Percentiles rank a stretch among this genome's conserved stretches.
phyloP scores from a whole-genome alignment of 2,329 filamentous ascomycete species.

The Verticillium albo-atrum region DNA sequence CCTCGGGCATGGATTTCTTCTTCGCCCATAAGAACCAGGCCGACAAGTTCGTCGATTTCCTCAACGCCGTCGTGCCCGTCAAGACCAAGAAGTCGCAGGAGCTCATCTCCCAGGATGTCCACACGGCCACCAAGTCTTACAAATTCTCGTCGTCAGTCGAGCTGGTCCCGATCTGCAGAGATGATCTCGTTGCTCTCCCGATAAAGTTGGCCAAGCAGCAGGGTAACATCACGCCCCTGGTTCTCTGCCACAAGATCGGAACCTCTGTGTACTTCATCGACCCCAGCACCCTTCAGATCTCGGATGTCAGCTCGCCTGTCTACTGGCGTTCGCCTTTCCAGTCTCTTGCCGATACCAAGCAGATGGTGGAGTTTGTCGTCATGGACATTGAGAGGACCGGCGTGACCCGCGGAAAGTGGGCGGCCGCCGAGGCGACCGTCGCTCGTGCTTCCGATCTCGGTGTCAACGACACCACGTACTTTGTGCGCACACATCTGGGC shows the following conservation, averaged over 20 bases:
- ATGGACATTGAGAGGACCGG: slow-evolving; percentile 88
- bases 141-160: slow-evolving; percentile 92
- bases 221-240: slow-evolving; percentile 84
- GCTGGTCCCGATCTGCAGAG: slow-evolving; percentile 92
- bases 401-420: slow-evolving; percentile 72
- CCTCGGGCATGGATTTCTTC: slow-evolving; percentile 95
- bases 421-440: slow-evolving; percentile 82
- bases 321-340: slow-evolving; percentile 92
- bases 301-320: slow-evolving; percentile 74
- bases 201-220: slow-evolving; percentile 81
- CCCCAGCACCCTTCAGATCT: slow-evolving; percentile 83
- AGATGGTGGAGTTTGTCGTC: slow-evolving; percentile 87
- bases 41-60: slow-evolving; percentile 87
- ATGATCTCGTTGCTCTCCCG: slow-evolving; percentile 91
- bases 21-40: slow-evolving; percentile 87
- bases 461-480: slow-evolving; percentile 81
- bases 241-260: slow-evolving; percentile 77
- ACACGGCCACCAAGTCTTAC: slow-evolving; percentile 87
- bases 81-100: slow-evolving; percentile 69
- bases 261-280: slow-evolving; percentile 88
- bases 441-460: slow-evolving; percentile 84
- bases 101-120: slow-evolving; percentile 58
- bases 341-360: slow-evolving; percentile 75
- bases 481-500: slow-evolving; percentile 85
- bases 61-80: slow-evolving; percentile 75